These are phyloP conservation scores for Hericium alpestre DNA, from an alignment of 768 basidiomycete genomes.

Conservation along the genomic window DNA sequence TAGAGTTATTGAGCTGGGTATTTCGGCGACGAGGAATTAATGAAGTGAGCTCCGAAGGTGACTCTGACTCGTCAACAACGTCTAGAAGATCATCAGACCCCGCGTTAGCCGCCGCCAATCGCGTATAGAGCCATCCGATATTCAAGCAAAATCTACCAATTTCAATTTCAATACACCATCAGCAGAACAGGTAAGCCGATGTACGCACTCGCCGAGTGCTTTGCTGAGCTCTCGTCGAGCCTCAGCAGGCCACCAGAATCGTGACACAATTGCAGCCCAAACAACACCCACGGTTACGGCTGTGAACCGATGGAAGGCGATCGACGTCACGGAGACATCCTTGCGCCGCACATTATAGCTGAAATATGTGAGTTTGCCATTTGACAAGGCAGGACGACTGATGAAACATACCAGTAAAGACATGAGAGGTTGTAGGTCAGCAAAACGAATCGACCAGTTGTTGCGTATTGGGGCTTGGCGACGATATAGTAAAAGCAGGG, in stretches of 20 bases:
- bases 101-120: conserved; percentile 80
- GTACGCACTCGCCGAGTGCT: conserved; percentile 73
- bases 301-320: conserved; percentile 69
- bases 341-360: conserved; percentile 74
- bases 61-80: conserved; percentile 11
- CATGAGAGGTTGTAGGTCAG: conserved; percentile 86
- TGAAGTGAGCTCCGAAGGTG: conserved; percentile 16
- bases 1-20: conserved; percentile 46
- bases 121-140: conserved; percentile 90
- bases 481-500: conserved; percentile 93
- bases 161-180: conserved; percentile 3
- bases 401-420: conserved; percentile 28
- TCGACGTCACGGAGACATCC: conserved; percentile 49
- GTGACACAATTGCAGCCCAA: conserved; percentile 81
- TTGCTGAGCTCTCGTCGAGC: conserved; percentile 80
- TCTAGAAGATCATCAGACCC: conserved; percentile 41
- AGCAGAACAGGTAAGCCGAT: not conserved
- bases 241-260: conserved; percentile 94
- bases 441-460: conserved; percentile 70
- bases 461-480: conserved; percentile 62
- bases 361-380: conserved; percentile 4
- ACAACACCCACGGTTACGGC: conserved; percentile 80
- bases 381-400: conserved; percentile 2
- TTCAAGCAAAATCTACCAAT: conserved; percentile 75
- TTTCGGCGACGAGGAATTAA: conserved; percentile 26